A percentile compares a stretch with the other conserved stretches of the same genome.
Evolutionary conservation across 768 basidiomycete species (phyloP).

Genomic region (Hygrophorus russula): DNA sequence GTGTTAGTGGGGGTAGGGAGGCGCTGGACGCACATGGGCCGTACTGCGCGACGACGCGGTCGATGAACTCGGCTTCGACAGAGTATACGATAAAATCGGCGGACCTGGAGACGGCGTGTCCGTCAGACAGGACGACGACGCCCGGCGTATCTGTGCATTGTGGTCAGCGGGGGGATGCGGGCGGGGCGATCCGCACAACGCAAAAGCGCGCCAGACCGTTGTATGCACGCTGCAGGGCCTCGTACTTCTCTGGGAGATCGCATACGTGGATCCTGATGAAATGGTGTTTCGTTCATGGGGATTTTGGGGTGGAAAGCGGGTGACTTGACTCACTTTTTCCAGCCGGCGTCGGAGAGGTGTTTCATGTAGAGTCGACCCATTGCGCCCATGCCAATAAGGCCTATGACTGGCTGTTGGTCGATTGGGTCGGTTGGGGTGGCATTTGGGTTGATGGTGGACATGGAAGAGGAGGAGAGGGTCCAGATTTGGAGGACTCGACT

Average conservation of each 20-base stretch:
- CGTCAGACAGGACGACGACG: constrained; percentile 61
- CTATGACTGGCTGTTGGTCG: constrained; percentile 61
- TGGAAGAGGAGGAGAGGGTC: too few relatives aligned
- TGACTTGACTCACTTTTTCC: constrained; percentile 52
- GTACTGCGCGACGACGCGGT: constrained; percentile 71
- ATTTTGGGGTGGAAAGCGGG: too few relatives aligned
- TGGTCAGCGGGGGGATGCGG: too few relatives aligned
- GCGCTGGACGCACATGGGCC: constrained; percentile 81
- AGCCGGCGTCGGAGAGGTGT: constrained; percentile 67
- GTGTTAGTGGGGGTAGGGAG: too few relatives aligned
- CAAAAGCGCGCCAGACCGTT: constrained; percentile 33
- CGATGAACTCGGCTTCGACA: constrained; percentile 86
- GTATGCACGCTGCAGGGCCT: constrained; percentile 47
- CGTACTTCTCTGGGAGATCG: constrained; percentile 68
- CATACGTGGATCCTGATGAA: constrained; percentile 87
- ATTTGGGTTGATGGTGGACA: constrained; percentile 9
- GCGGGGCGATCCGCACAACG: too few relatives aligned
- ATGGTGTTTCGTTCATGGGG: too few relatives aligned
- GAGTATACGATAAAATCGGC: constrained; percentile 94
- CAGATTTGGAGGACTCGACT: too few relatives aligned
- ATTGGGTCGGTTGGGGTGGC: constrained; percentile 22
- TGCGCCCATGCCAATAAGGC: constrained; percentile 93
- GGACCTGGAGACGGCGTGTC: constrained; percentile 78
- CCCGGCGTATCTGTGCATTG: constrained; percentile 51
- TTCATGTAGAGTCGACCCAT: constrained; percentile 95